Evolutionary conservation across 2,329 filamentous ascomycete genomes (phyloP).

Genomic region (Lachnellula suecica): DNA sequence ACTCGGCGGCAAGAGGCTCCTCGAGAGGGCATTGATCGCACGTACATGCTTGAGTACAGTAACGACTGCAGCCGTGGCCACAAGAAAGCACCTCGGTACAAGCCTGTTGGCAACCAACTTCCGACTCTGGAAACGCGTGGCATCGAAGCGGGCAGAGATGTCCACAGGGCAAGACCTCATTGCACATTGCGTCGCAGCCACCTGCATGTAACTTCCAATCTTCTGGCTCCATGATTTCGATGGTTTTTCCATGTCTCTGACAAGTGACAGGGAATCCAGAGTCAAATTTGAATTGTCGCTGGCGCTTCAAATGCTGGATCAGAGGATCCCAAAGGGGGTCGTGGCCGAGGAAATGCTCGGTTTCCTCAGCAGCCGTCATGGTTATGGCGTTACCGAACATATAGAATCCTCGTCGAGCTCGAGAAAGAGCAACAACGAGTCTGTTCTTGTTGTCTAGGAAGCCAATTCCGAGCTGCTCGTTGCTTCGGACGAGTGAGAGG

Average conservation of each 20-base stretch:
- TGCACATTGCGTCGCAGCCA: conserved; percentile 50
- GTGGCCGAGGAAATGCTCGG: conserved; percentile 17
- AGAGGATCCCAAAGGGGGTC: conserved; percentile 33
- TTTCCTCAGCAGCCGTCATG: conserved; percentile 28
- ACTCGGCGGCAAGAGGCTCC: neutral
- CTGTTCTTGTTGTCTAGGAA: conserved; percentile 68
- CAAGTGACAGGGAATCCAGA: conserved; percentile 63
- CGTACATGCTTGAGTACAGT: conserved; percentile 24
- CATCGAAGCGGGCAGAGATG: conserved; percentile 30
- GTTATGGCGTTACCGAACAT: conserved; percentile 75
- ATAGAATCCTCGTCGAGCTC: conserved; percentile 78
- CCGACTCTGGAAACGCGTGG: conserved; percentile 29
- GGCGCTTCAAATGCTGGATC: conserved; percentile 39
- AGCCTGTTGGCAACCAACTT: conserved; percentile 23
- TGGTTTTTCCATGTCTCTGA: conserved; percentile 52
- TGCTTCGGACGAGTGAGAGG: conserved; percentile 77
- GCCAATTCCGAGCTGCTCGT: conserved; percentile 57
- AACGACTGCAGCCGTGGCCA: conserved; percentile 29
- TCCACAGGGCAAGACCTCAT: conserved; percentile 31
- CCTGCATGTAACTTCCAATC: conserved; percentile 54
- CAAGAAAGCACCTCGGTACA: conserved; percentile 25
- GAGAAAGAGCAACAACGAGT: conserved; percentile 58
- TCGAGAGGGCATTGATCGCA: conserved; percentile 12
- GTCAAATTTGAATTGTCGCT: conserved; percentile 32
- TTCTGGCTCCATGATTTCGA: conserved; percentile 49